Evolutionary conservation across 2,329 filamentous ascomycete genomes (phyloP).

Genomic region (Ophiostoma himal-ulmi): DNA sequence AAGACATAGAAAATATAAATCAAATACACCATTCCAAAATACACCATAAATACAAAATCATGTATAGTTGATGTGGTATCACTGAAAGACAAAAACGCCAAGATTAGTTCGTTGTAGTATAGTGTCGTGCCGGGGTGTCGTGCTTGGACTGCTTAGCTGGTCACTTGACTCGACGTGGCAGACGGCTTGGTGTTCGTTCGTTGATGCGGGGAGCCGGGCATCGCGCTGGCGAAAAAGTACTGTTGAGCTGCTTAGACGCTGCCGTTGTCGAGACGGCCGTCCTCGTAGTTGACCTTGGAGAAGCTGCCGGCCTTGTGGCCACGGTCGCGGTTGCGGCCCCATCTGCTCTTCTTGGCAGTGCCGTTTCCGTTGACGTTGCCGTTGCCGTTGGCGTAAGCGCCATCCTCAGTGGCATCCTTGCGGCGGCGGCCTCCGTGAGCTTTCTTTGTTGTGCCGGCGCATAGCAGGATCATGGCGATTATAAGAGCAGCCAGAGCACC

Average conservation of each 20-base stretch:
- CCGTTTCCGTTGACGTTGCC: constrained; percentile 10
- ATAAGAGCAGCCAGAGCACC: constrained; percentile 61
- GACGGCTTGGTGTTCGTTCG: background rate
- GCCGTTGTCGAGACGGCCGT: constrained; percentile 21
- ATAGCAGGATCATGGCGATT: constrained; percentile 63
- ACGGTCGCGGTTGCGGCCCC: background rate
- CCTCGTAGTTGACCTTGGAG: constrained; percentile 26
- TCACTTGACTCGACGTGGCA: background rate
- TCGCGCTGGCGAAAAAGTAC: background rate
- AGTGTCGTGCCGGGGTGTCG: constrained; percentile 3
- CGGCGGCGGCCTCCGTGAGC: background rate
- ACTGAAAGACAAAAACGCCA: constrained; percentile 12
- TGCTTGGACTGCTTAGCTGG: background rate
- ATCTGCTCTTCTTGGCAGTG: constrained; percentile 13
- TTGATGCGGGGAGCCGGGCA: background rate
- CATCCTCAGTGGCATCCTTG: background rate
- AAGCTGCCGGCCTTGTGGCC: constrained; percentile 23
- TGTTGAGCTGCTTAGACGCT: constrained; percentile 15
- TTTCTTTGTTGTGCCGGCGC: constrained; percentile 47
- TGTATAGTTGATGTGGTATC: constrained; percentile 9
- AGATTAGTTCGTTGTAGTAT: constrained; percentile 10
- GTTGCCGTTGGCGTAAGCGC: background rate
- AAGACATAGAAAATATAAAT: background rate
- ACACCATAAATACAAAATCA: constrained; percentile 5
- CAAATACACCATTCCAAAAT: constrained; percentile 10